phyloP scores from a whole-genome alignment of 495 filamentous ascomycete species.

The Acidiella bohemica region DNA sequence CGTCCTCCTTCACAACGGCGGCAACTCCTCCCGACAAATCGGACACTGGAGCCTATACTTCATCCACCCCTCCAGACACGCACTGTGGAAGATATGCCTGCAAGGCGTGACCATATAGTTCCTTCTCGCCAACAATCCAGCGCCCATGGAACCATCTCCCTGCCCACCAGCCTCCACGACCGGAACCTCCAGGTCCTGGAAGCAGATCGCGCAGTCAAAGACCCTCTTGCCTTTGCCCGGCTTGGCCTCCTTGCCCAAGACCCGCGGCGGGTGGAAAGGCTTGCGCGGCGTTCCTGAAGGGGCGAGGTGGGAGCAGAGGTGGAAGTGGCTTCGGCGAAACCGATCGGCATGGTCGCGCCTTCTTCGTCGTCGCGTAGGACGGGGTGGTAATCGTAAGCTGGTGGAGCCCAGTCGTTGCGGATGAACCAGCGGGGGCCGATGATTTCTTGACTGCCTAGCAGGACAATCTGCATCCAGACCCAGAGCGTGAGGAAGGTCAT shows the following conservation, averaged over 20 bases:
- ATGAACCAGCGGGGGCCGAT: conserved; percentile 73
- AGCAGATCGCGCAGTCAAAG: conserved; percentile 91
- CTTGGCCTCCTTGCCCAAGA: conserved; percentile 19
- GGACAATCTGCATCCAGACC: conserved; percentile 85
- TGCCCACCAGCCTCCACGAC: conserved; percentile 48
- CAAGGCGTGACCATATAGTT: conserved; percentile 96
- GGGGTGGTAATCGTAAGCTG: conserved; percentile 92
- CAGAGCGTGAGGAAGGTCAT: conserved; percentile 55
- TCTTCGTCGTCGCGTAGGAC: conserved; percentile 79
- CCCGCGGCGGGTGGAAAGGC: too few relatives aligned
- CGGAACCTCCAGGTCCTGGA: conserved; percentile 78
- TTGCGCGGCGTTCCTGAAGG: conserved; percentile 19
- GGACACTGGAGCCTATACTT: conserved; percentile 83
- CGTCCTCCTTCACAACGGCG: conserved; percentile 50
- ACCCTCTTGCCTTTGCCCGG: conserved; percentile 44
- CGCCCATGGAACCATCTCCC: conserved; percentile 32
- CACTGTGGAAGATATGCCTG: conserved; percentile 87
- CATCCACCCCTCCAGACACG: conserved; percentile 95
- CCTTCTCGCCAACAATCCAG: conserved; percentile 60
- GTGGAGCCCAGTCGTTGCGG: conserved; percentile 55
- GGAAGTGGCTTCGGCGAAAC: conserved; percentile 32
- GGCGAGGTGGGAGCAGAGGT: conserved; percentile 11
- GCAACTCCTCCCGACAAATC: conserved; percentile 81
- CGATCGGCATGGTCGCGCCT: conserved; percentile 54
- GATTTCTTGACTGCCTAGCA: conserved; percentile 64